These are phyloP conservation scores for Hordeum pubiflorum DNA, from an alignment of 202 grass and related monocot genomes.

Conservation along the genomic window DNA sequence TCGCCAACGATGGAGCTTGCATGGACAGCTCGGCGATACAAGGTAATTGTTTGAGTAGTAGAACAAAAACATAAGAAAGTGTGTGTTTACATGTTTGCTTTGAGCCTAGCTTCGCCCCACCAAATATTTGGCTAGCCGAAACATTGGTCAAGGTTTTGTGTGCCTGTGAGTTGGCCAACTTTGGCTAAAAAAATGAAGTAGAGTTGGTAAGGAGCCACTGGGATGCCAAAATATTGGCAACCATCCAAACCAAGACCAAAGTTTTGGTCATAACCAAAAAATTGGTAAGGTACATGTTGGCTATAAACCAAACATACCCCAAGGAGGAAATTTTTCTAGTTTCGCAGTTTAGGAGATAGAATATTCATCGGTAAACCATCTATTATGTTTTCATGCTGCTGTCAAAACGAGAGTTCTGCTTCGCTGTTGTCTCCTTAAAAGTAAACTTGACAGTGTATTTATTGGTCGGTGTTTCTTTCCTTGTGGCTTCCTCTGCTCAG, in stretches of 20 bases:
- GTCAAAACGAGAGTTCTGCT: neutral
- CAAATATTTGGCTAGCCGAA: too few relatives aligned
- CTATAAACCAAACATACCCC: too few relatives aligned
- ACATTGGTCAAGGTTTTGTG: too few relatives aligned
- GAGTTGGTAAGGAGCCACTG: too few relatives aligned
- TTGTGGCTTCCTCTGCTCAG: neutral
- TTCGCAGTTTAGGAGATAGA: neutral
- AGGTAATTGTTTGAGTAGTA: slow-evolving; percentile 19
- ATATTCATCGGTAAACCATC: neutral
- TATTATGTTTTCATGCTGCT: neutral
- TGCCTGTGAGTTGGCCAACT: too few relatives aligned
- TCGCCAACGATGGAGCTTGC: slow-evolving; percentile 82
- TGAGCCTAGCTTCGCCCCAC: too few relatives aligned
- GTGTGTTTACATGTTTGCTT: neutral
- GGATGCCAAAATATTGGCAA: too few relatives aligned
- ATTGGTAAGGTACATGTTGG: too few relatives aligned
- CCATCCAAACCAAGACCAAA: too few relatives aligned
- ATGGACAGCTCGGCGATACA: slow-evolving; percentile 59
- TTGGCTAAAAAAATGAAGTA: too few relatives aligned
- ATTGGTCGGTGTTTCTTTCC: neutral
- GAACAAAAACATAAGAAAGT: neutral
- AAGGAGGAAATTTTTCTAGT: neutral
- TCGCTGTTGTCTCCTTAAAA: neutral
- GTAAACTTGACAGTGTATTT: neutral
- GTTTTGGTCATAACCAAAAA: too few relatives aligned